phyloP scores from a whole-genome alignment of 371 early-diverging fungal species.

The Mucor lusitanicus region DNA sequence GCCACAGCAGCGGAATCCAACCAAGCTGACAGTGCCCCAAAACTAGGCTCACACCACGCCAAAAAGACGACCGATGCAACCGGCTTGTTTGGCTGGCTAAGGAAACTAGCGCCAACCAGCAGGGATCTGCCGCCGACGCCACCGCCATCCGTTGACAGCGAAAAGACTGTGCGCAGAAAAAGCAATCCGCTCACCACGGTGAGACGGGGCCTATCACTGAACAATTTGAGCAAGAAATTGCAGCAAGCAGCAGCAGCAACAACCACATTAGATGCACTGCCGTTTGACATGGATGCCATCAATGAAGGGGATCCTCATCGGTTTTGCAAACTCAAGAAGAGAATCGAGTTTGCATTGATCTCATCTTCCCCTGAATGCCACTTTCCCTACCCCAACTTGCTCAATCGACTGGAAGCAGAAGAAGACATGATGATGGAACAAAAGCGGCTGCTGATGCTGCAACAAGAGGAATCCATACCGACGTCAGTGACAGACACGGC shows the following conservation, averaged over 20 bases:
- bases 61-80: background rate
- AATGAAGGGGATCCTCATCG: slow-evolving; percentile 23
- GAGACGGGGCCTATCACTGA: slow-evolving; percentile 8
- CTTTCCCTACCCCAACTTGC: slow-evolving; percentile 58
- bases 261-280: background rate
- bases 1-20: background rate
- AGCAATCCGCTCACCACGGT: slow-evolving; percentile 14
- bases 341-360: slow-evolving; percentile 52
- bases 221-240: background rate
- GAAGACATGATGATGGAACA: slow-evolving; percentile 38
- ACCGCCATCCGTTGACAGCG: slow-evolving; percentile 1
- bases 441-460: slow-evolving; percentile 16
- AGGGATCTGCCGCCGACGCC: slow-evolving; percentile 6
- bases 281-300: background rate
- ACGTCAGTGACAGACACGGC: background rate
- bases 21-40: background rate
- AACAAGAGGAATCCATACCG: background rate
- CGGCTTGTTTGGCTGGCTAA: slow-evolving; percentile 8
- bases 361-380: slow-evolving; percentile 63
- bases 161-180: slow-evolving; percentile 30
- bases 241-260: background rate
- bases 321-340: slow-evolving; percentile 42
- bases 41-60: background rate
- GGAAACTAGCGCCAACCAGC: slow-evolving; percentile 1
- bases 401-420: slow-evolving; percentile 56